Conservation (phyloP, 179 eudicot genomes). For the Drosera spatulata region DNA sequence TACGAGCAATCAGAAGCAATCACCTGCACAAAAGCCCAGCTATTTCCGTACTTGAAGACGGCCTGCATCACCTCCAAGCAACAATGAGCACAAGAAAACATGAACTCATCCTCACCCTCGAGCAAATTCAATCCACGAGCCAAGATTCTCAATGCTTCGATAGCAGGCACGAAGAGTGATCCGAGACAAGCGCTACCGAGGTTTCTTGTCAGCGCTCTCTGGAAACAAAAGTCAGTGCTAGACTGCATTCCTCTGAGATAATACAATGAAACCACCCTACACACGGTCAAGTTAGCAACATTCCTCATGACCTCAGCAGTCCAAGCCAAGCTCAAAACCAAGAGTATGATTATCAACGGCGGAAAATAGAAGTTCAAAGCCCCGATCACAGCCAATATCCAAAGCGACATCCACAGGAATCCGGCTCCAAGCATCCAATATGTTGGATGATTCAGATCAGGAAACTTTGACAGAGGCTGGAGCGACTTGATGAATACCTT, state of each 20-base stretch:
- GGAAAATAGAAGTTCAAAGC: constrained; percentile 67
- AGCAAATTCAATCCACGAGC: constrained; percentile 82
- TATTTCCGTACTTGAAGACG: constrained; percentile 73
- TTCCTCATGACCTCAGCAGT: constrained; percentile 91
- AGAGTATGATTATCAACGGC: constrained; percentile 46
- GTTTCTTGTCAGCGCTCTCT: constrained; percentile 69
- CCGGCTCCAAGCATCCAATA: constrained; percentile 75
- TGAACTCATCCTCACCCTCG: constrained; percentile 97
- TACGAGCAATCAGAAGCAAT: background rate
- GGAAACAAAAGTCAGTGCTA: constrained; percentile 75
- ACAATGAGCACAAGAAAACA: constrained; percentile 98
- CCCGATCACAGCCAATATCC: constrained; percentile 90
- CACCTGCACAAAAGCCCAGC: constrained; percentile 99
- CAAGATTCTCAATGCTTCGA: constrained; percentile 73
- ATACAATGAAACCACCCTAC: constrained; percentile 79
- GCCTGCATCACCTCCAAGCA: constrained; percentile 72
- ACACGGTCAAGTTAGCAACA: constrained; percentile 77
- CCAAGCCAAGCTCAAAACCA: constrained; percentile 79
- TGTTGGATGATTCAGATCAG: constrained; percentile 65
- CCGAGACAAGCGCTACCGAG: constrained; percentile 93
- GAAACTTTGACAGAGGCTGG: constrained; percentile 71
- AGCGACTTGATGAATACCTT: constrained; percentile 63
- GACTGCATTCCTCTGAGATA: constrained; percentile 91
- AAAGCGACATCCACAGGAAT: constrained; percentile 87
- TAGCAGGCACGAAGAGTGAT: constrained; percentile 80